These are phyloP conservation scores for Caloboletus firmus DNA, from an alignment of 1,284 basidiomycete genomes.

Conservation along the genomic window DNA sequence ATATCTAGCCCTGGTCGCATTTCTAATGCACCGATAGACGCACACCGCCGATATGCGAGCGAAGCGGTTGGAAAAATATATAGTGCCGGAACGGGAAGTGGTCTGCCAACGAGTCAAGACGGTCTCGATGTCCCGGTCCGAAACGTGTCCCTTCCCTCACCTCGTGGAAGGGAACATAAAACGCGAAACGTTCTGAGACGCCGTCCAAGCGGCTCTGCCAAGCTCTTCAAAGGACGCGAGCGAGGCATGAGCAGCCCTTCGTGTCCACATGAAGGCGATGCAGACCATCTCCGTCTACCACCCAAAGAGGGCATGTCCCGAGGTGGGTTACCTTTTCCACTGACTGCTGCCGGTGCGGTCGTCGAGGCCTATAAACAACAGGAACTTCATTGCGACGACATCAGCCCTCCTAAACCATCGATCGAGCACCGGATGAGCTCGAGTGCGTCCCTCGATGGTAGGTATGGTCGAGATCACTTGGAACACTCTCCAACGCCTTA, in stretches of 20 bases:
- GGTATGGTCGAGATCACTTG: conserved; percentile 19
- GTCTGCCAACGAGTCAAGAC: conserved; percentile 11
- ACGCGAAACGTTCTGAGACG: conserved; percentile 49
- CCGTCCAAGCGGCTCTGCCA: conserved; percentile 40
- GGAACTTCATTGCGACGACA: conserved; percentile 33
- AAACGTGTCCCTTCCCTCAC: not conserved
- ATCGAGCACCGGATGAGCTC: conserved; percentile 12
- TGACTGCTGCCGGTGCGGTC: conserved; percentile 60
- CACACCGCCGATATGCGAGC: conserved; percentile 25
- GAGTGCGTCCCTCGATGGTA: conserved; percentile 5
- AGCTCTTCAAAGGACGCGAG: conserved; percentile 26
- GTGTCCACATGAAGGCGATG: not conserved
- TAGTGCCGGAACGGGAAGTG: not conserved
- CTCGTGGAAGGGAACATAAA: conserved; percentile 25
- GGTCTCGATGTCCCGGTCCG: conserved; percentile 6
- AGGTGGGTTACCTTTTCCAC: conserved; percentile 6
- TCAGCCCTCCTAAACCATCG: conserved; percentile 7
- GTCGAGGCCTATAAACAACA: conserved; percentile 60
- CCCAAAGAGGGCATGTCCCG: not conserved
- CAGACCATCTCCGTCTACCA: not conserved
- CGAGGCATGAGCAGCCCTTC: conserved; percentile 11
- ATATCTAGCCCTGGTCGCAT: not conserved
- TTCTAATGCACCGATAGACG: conserved; percentile 7
- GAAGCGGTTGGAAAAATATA: conserved; percentile 12
- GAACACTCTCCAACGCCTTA: conserved; percentile 40